Conservation (phyloP, 2,329 filamentous ascomycete genomes). For the Fusarium sp. region DNA sequence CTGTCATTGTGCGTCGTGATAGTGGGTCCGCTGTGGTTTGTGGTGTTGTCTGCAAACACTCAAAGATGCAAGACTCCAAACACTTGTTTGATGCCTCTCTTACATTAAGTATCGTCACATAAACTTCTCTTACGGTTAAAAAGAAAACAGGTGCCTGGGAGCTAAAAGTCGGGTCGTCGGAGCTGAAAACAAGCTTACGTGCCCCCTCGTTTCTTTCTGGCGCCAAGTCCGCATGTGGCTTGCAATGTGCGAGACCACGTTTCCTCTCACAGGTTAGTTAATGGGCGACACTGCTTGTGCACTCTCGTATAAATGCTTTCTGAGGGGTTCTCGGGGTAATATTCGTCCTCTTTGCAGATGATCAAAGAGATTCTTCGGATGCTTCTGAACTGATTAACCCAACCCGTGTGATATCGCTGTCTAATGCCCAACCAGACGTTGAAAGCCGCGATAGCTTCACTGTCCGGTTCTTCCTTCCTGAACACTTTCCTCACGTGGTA, state of each 20-base stretch:
- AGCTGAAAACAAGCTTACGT: slow-evolving; percentile 9
- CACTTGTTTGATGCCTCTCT: background rate
- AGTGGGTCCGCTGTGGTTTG: background rate
- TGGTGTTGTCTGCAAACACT: background rate
- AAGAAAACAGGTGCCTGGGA: background rate
- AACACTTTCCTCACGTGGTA: background rate
- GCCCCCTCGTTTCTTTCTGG: background rate
- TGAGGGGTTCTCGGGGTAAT: background rate
- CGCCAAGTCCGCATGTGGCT: slow-evolving; percentile 2
- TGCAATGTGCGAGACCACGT: slow-evolving; percentile 3
- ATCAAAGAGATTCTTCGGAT: background rate
- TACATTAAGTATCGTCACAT: background rate
- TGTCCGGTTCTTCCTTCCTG: background rate
- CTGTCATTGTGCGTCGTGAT: slow-evolving; percentile 8
- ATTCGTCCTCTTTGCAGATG: background rate
- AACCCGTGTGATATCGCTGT: background rate
- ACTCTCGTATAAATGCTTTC: background rate
- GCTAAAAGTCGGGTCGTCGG: background rate
- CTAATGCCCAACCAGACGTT: background rate
- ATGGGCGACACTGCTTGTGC: background rate
- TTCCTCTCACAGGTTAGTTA: background rate
- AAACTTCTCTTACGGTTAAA: background rate
- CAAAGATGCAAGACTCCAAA: background rate
- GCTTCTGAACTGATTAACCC: background rate
- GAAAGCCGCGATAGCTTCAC: background rate